These are phyloP conservation scores for Lipomyces lipofer DNA, from an alignment of 805 yeast genomes.

Conservation along the genomic window DNA sequence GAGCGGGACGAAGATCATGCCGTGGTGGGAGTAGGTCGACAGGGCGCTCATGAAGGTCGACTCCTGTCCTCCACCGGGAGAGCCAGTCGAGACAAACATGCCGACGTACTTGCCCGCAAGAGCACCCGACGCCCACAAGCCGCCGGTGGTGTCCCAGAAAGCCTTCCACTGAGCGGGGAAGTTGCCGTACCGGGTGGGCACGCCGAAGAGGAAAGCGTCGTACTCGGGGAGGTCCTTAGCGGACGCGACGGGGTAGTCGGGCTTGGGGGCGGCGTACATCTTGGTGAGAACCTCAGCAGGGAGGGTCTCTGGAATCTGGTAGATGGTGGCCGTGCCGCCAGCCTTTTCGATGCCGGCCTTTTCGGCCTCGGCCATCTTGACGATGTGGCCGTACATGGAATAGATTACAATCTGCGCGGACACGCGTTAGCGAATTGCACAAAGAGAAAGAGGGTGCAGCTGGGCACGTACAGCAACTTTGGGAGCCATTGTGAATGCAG, in stretches of 20 bases:
- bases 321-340: slow-evolving; percentile 68
- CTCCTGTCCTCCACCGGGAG: slow-evolving; percentile 84
- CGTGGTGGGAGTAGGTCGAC: slow-evolving; percentile 73
- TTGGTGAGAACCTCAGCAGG: slow-evolving; percentile 54
- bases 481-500: slow-evolving; percentile 22
- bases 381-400: slow-evolving; percentile 78
- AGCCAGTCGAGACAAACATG: slow-evolving; percentile 70
- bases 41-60: slow-evolving; percentile 62
- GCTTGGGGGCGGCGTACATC: slow-evolving; percentile 64
- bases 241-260: slow-evolving; percentile 64
- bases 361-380: slow-evolving; percentile 63
- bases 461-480: slow-evolving; percentile 31
- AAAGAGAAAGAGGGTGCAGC: no score
- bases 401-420: slow-evolving; percentile 52
- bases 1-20: slow-evolving; percentile 75
- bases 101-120: slow-evolving; percentile 74
- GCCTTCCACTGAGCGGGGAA: slow-evolving; percentile 75
- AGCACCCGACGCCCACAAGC: slow-evolving; percentile 74
- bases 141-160: slow-evolving; percentile 78
- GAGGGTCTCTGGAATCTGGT: slow-evolving; percentile 76
- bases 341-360: slow-evolving; percentile 68
- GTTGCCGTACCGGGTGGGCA: slow-evolving; percentile 84
- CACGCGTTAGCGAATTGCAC: neutral
- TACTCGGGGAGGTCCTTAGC: slow-evolving; percentile 57
- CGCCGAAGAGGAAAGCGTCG: slow-evolving; percentile 82